Base-by-base conservation (phyloP, 202 grass and related monocot genomes). In the Digitaria exilis region DNA sequence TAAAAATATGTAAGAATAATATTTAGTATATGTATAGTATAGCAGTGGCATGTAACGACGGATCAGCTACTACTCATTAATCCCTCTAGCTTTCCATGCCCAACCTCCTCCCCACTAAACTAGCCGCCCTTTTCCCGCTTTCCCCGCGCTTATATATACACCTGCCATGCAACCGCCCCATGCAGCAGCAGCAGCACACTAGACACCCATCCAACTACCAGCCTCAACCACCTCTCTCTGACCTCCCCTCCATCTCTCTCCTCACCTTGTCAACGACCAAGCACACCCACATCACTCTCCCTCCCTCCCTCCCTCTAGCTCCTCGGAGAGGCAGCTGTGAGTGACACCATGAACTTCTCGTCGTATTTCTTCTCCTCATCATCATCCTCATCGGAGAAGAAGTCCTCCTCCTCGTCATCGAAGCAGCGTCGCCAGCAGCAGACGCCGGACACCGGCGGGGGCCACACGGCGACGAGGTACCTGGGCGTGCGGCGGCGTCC, bases 401-500 rank as follows among this genome's bases (percentile, higher is more conserved):
- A 92, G 82, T 82, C 88, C 25, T 82, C 88, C 25, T 44, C 76
- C 1, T 48, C 68, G 22, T 43, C 69, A 4, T 52, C 70, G 41
- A 88, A 82, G 83, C 91, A 92, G 70, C 77, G 71, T 16, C 87
- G 77, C 48, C 92, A 87, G 82, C 82, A 88, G 81, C 79, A 89
- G 81, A n/a, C n/a, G 81, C 52, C 49, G 67, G 49, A 74, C 44
- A 62, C 7, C 16, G 44, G 84, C 87, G 17, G n/a, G n/a, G 17
- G 63, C 35, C 31, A 92, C 90, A n/a, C n/a, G n/a, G 80, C 61
- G 55, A 90, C 87, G 57, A 70, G 91, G 60, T 98, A 96, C 81
- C 86, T 98, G 0, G 96, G 96, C 6, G 96, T 98, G 57, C 78
- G 96, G 1, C 87, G 96, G 18, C 46, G 96, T 29, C 96, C 96